phyloP scores from a whole-genome alignment of 192 early-diverging fungal species.

The Rhizophlyctis rosea region DNA sequence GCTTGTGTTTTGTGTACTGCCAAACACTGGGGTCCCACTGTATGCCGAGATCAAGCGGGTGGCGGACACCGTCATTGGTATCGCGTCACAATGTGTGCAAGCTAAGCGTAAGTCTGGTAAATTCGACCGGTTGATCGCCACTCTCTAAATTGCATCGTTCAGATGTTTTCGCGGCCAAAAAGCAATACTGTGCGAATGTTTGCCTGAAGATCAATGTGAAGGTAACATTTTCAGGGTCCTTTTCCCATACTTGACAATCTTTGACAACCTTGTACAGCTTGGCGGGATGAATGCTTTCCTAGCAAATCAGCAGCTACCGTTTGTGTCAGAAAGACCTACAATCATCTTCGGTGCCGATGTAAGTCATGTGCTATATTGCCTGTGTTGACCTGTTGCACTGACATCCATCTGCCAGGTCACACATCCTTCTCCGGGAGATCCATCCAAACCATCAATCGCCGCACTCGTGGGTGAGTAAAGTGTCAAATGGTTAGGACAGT shows the following conservation, averaged over 20 bases:
- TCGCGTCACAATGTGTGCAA: slow-evolving; percentile 90
- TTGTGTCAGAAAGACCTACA: slow-evolving; percentile 68
- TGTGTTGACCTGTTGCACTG: background rate
- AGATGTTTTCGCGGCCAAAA: slow-evolving; percentile 60
- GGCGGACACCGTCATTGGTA: slow-evolving; percentile 83
- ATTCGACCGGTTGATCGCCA: background rate
- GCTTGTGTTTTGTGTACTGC: slow-evolving; percentile 76
- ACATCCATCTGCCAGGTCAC: slow-evolving; percentile 8
- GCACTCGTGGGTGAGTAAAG: slow-evolving; percentile 47
- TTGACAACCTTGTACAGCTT: slow-evolving; percentile 70
- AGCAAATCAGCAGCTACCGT: slow-evolving; percentile 52
- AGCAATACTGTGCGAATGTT: slow-evolving; percentile 94
- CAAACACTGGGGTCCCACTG: slow-evolving; percentile 71
- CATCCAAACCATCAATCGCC: slow-evolving; percentile 51
- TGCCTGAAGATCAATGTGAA: slow-evolving; percentile 89
- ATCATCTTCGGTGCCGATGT: slow-evolving; percentile 91
- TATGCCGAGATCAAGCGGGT: slow-evolving; percentile 89
- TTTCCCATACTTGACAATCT: background rate
- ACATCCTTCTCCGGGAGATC: slow-evolving; percentile 50
- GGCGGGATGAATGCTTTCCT: slow-evolving; percentile 84
- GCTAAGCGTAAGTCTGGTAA: slow-evolving; percentile 58
- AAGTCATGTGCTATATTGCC: slow-evolving; percentile 44
- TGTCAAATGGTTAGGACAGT: too few species aligned
- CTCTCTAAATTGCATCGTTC: background rate
- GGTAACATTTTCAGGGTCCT: background rate